Evolutionary conservation across 352 stramenopile genomes (phyloP), one percentile per base, ranked within the genome.

Genomic region (Discostella stelligera): DNA sequence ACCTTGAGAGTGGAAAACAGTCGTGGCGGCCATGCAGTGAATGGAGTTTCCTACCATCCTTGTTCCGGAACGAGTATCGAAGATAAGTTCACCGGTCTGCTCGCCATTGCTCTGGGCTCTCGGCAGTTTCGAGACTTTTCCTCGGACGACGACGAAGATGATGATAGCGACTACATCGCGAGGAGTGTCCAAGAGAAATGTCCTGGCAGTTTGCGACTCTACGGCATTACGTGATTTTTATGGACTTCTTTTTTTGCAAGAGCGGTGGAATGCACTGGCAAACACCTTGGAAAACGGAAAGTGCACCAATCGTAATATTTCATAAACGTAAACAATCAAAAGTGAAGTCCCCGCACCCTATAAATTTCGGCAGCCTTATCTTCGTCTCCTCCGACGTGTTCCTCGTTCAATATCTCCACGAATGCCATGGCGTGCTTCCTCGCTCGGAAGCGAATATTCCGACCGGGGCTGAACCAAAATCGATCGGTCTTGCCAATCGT

Each of bases 21-120:
- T 8, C 21, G 48, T 25, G 56, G 41, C 1, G 56, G 41, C 1
- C 62, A 89, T 72, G 71, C 77, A 23, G 79, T 86, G 0, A 91
- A 91, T 77, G 86, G 86, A 20, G 49, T 91, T 49, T 89, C 85
- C 16, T 72, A 81, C 44, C 41, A 68, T 46, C 7, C 7, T 11
- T 25, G 52, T 18, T 52, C 37, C 5, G 46, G 59, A 0, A 39
- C 20, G 27, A 30, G 53, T 59, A 64, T 21, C n/a, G 59, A 25
- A 27, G 11, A 44, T 44, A 30, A 58, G 50, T 58, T 37, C 18
- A 30, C 21, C 13, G 55, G 54, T 16, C 46, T 82, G 18, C 59
- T 89, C 16, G 83, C 79, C n/a, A 73, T 81, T 62, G 53, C 66
- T 3, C 16, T 66, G 16, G 66, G 66, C 16, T 73, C 66, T 30